Evolutionary conservation across 2,329 filamentous ascomycete genomes (phyloP).

Genomic region (Monosporascus sp.): DNA sequence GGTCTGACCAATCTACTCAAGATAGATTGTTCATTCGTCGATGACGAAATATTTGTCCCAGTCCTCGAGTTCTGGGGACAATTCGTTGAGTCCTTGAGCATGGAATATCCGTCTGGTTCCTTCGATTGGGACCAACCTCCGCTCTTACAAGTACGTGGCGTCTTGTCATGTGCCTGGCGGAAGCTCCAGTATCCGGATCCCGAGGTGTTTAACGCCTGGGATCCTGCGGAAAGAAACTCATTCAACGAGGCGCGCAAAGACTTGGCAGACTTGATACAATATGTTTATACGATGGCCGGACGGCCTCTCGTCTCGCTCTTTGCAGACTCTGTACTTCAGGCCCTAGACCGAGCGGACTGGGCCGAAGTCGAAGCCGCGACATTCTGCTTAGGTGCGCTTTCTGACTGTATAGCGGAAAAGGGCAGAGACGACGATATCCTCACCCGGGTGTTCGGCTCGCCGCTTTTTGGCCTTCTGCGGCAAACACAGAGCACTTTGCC

Average conservation of each 20-base stretch:
- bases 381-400: constrained; percentile 60
- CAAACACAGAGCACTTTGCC: constrained; percentile 50
- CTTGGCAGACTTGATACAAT: constrained; percentile 71
- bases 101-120: constrained; percentile 45
- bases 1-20: constrained; percentile 61
- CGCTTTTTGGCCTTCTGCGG: constrained; percentile 51
- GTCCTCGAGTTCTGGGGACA: constrained; percentile 78
- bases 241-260: constrained; percentile 73
- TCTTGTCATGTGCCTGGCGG: constrained; percentile 60
- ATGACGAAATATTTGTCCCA: constrained; percentile 70
- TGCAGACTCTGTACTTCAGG: constrained; percentile 47
- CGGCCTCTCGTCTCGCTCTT: constrained; percentile 52
- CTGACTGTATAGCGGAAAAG: constrained; percentile 59
- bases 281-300: constrained; percentile 59
- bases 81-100: constrained; percentile 61
- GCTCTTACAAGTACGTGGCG: constrained; percentile 55
- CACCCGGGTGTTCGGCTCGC: constrained; percentile 54
- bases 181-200: constrained; percentile 64
- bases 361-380: constrained; percentile 54
- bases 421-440: constrained; percentile 54
- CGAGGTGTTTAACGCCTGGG: constrained; percentile 59
- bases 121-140: constrained; percentile 54
- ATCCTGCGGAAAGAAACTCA: constrained; percentile 59
- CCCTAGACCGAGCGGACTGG: constrained; percentile 47
- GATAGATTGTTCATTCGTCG: constrained; percentile 61